Conservation (phyloP, 2,329 filamentous ascomycete genomes). For the Paramyrothecium roridum region DNA sequence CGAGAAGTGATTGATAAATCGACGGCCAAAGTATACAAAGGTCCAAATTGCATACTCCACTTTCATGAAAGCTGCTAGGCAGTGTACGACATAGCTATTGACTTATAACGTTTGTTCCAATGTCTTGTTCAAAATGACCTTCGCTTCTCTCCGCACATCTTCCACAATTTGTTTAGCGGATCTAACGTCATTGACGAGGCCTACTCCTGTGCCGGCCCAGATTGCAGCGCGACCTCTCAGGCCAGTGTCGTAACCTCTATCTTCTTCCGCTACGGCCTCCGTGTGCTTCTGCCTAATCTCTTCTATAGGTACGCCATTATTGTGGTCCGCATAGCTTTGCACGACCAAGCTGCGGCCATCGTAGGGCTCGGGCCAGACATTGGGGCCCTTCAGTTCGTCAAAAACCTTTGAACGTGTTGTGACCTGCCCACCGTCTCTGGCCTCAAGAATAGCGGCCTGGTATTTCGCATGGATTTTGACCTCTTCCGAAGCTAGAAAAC, state of each 20-base stretch:
- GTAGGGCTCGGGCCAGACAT: background rate
- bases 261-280: background rate
- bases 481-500: background rate
- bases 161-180: background rate
- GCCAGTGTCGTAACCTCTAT: background rate
- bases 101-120: background rate
- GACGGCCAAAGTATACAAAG: too few species aligned
- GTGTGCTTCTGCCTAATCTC: background rate
- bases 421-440: background rate
- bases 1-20: too few species aligned
- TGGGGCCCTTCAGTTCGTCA: slow-evolving; percentile 1
- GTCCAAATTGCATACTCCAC: too few species aligned
- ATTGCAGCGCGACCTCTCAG: background rate
- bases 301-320: background rate
- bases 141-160: background rate
- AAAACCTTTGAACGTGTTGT: background rate
- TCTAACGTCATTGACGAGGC: background rate
- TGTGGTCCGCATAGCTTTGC: background rate
- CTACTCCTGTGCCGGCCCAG: background rate
- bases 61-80: too few species aligned
- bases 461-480: background rate
- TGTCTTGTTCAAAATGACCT: background rate
- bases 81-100: too few species aligned
- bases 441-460: slow-evolving; percentile 1
- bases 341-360: background rate